Conservation (phyloP, 345 rosid species). For the Brassica cretica region DNA sequence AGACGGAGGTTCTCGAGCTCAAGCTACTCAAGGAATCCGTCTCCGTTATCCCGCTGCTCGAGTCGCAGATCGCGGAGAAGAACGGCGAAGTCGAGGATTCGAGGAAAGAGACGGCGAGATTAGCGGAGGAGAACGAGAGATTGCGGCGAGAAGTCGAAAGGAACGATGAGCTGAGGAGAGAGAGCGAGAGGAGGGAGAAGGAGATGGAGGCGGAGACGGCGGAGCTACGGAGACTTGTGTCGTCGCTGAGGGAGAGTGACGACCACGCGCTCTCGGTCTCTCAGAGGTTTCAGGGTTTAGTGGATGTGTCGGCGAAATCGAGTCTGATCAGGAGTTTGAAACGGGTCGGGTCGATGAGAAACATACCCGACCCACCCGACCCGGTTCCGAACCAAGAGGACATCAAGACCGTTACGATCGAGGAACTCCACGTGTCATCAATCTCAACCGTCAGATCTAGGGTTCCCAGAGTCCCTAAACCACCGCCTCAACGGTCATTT, state of each 20-base stretch:
- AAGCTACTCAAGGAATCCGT: constrained; percentile 74
- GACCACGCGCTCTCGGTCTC: constrained; percentile 55
- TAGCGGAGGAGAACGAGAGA: constrained; percentile 54
- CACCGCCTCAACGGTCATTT: constrained; percentile 67
- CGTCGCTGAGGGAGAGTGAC: constrained; percentile 44
- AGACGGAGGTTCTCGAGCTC: constrained; percentile 72
- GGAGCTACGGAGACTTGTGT: constrained; percentile 52
- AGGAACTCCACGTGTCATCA: constrained; percentile 63
- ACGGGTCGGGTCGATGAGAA: constrained; percentile 42
- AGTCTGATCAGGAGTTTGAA: constrained; percentile 52
- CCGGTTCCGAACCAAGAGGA: constrained; percentile 18
- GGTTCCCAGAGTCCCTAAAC: constrained; percentile 80
- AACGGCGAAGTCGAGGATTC: constrained; percentile 44
- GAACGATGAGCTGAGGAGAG: constrained; percentile 30
- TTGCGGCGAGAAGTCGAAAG: constrained; percentile 40
- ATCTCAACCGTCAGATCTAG: constrained; percentile 65
- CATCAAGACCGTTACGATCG: constrained; percentile 19
- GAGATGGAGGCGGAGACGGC: constrained; percentile 51
- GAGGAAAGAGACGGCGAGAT: constrained; percentile 39
- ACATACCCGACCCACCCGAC: constrained; percentile 35
- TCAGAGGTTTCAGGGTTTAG: constrained; percentile 69
- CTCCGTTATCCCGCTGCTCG: constrained; percentile 72
- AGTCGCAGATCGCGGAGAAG: constrained; percentile 50
- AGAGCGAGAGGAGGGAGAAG: constrained; percentile 47
- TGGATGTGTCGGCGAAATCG: constrained; percentile 58